phyloP scores from a whole-genome alignment of 768 basidiomycete species.

The Kondoa malvinella region DNA sequence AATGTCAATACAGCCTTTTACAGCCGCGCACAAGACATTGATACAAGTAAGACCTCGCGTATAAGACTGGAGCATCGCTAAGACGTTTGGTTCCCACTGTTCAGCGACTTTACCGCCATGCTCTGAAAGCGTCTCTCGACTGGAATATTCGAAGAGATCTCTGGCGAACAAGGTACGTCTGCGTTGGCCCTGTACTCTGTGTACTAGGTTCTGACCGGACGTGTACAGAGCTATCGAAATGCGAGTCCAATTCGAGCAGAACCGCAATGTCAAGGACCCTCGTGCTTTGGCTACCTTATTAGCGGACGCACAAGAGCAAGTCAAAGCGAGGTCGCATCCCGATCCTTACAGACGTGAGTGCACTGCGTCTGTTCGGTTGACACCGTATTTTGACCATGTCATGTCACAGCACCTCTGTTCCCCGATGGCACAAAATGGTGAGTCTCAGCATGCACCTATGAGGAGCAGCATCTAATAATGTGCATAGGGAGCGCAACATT shows the following conservation, averaged over 20 bases:
- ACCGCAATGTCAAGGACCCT: constrained; percentile 46
- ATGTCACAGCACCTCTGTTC: constrained; percentile 52
- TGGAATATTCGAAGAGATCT: constrained; percentile 54
- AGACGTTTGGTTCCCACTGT: constrained; percentile 27
- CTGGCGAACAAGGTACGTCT: constrained; percentile 45
- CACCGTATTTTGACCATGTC: neutral
- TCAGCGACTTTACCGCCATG: constrained; percentile 77
- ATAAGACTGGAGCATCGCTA: neutral
- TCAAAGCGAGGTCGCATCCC: constrained; percentile 43
- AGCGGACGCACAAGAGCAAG: constrained; percentile 21
- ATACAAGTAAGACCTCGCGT: neutral
- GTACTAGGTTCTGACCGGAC: neutral
- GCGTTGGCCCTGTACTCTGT: too few species aligned
- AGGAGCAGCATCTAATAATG: neutral
- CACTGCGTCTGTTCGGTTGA: neutral
- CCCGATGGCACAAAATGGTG: constrained; percentile 95
- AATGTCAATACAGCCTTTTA: constrained; percentile 8
- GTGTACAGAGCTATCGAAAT: constrained; percentile 54
- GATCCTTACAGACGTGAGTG: constrained; percentile 83
- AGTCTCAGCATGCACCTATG: constrained; percentile 28
- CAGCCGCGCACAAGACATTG: neutral
- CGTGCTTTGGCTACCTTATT: constrained; percentile 20
- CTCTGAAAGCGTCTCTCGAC: constrained; percentile 67
- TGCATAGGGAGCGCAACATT: constrained; percentile 33
- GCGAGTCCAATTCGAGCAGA: constrained; percentile 78